Base-by-base conservation (phyloP, 2,329 filamentous ascomycete genomes). In the Lasiodiplodia sp. region DNA sequence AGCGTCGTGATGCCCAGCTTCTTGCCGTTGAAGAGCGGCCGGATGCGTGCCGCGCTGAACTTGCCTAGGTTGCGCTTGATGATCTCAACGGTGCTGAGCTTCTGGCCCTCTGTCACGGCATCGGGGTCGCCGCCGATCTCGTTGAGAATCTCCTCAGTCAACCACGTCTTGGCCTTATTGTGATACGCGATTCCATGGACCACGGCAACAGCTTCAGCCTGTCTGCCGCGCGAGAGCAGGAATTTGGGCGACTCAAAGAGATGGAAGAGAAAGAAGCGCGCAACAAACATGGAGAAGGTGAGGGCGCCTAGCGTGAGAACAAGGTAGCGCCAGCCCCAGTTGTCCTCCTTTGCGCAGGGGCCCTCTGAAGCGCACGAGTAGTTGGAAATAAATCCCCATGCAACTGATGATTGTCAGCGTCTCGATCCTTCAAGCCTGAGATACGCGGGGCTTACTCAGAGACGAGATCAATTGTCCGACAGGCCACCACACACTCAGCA, bases 401-500 rank as follows among this genome's bases (percentile, higher is more conserved):
- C 92, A 58, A 92, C 83, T 77, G 78, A 69, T 75, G 76, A 75
- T 67, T 10, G 63, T 76, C 38, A 76, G 72, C 62, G 18, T 2
- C n/a, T 25, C 47, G 31, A 34, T 34, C 6, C 31, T 34, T 34
- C 31, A 67, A 37, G 14, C 37, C 31, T 21, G 21, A 25, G 8
- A 56, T 21, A 16, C 18, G 40, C 38, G 18, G 7, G n/a, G 38
- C 58, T 64, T 52, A 72, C 75, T 72, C 5, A 92, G 79, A 2
- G 89, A 91, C 1, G 91, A 89, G 68, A 91, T 86, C 8, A 96
- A 84, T 75, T 96, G 92, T 6, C 93, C 93, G 21, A 96, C 81
- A 0, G 93, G 92, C 92, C 93, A 97, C 91, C 92, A 96, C 8
- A 94, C 87, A 7, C 91, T 93, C n/a, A 96, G 84, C 58, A 95